These are phyloP conservation scores for Exophiala sp. DNA, from an alignment of 2,329 filamentous ascomycete species.

Conservation along the genomic window DNA sequence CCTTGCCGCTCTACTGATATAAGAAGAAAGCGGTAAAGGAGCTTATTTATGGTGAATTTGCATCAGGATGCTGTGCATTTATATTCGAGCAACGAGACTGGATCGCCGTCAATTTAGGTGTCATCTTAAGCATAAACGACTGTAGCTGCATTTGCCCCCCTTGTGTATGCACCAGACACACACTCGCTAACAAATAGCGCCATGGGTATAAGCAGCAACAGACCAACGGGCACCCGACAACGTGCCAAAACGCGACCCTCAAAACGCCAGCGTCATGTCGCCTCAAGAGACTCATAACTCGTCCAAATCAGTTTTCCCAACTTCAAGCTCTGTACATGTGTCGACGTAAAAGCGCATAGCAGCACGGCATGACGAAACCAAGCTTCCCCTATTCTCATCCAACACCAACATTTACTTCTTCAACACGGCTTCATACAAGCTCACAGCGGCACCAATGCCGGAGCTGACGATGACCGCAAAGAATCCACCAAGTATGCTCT, in stretches of 20 bases:
- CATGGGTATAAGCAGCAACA: constrained; percentile 14
- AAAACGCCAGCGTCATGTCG: constrained; percentile 8
- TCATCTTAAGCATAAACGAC: not conserved
- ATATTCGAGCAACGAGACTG: no score
- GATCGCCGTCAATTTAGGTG: no score
- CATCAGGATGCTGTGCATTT: no score
- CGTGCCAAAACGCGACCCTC: not conserved
- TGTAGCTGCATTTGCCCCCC: constrained; percentile 12
- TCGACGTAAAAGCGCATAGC: no score
- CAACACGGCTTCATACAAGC: constrained; percentile 47
- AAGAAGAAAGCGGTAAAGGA: no score
- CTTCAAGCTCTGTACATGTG: constrained; percentile 8
- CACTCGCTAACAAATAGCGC: not conserved
- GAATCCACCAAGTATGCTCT: constrained; percentile 38
- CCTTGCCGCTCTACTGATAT: no score
- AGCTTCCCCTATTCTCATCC: not conserved
- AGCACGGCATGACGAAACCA: not conserved
- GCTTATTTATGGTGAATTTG: no score
- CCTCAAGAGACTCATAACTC: constrained; percentile 17
- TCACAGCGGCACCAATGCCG: constrained; percentile 40
- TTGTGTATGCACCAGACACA: constrained; percentile 10
- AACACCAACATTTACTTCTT: constrained; percentile 33
- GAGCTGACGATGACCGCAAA: constrained; percentile 40
- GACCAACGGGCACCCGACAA: constrained; percentile 8
- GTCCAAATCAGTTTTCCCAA: constrained; percentile 9